Evolutionary conservation across 768 basidiomycete genomes (phyloP).

Genomic region (Psilocybe sp.): DNA sequence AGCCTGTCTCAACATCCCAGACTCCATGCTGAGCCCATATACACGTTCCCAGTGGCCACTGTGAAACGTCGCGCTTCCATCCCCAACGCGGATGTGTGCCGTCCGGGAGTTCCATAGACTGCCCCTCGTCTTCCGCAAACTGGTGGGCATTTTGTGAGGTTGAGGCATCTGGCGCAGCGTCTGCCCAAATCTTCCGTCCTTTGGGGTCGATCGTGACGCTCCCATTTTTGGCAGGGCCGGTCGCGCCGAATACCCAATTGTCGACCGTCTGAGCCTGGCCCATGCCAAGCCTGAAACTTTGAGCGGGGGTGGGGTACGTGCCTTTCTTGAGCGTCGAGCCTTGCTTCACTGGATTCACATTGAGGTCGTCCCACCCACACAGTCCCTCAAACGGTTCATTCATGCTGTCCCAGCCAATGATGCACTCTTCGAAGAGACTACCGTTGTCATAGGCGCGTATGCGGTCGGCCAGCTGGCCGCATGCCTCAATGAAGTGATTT

Average conservation of each 20-base stretch:
- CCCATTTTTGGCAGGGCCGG: conserved; percentile 76
- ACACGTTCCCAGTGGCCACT: conserved; percentile 76
- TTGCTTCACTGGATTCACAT: conserved; percentile 59
- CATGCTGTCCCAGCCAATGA: conserved; percentile 95
- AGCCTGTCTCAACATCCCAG: conserved; percentile 77
- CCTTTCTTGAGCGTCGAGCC: conserved; percentile 82
- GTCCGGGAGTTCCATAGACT: conserved; percentile 46
- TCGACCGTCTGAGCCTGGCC: conserved; percentile 81
- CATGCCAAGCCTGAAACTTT: conserved; percentile 85
- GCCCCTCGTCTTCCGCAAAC: not conserved
- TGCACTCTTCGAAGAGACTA: conserved; percentile 76
- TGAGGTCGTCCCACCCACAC: conserved; percentile 64
- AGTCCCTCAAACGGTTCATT: conserved; percentile 94
- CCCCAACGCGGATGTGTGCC: conserved; percentile 73
- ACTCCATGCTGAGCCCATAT: conserved; percentile 89
- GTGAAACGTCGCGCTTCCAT: conserved; percentile 65
- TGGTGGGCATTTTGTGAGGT: not conserved
- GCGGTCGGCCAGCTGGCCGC: conserved; percentile 71
- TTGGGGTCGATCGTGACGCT: conserved; percentile 82
- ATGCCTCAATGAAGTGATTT: conserved; percentile 70
- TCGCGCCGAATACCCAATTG: conserved; percentile 72
- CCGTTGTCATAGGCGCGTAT: conserved; percentile 63
- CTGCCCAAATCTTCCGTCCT: conserved; percentile 76
- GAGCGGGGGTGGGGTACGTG: conserved; percentile 79
- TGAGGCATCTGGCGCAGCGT: conserved; percentile 16